These are phyloP conservation scores for Boletellus emodensis DNA, from an alignment of 768 basidiomycete species.

Conservation along the genomic window DNA sequence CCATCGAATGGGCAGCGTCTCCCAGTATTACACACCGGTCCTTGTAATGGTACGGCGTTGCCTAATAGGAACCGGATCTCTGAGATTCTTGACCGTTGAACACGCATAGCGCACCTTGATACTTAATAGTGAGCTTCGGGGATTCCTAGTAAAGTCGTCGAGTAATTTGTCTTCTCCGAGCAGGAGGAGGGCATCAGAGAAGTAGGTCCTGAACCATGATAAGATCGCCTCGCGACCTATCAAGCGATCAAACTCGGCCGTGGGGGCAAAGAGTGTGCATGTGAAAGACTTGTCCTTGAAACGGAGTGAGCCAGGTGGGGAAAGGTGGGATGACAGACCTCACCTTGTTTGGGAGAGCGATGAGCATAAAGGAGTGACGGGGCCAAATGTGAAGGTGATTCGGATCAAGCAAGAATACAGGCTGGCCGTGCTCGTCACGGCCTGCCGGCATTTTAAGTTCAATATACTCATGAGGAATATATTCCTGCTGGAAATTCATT, in stretches of 20 bases:
- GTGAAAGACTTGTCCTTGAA: slow-evolving; percentile 93
- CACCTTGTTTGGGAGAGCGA: slow-evolving; percentile 96
- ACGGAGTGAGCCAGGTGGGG: slow-evolving; percentile 24
- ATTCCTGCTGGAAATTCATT: slow-evolving; percentile 93
- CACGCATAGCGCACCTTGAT: slow-evolving; percentile 65
- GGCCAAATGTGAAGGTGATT: slow-evolving; percentile 99
- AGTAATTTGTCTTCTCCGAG: slow-evolving; percentile 80
- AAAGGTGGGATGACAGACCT: slow-evolving; percentile 23
- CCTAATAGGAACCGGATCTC: slow-evolving; percentile 40
- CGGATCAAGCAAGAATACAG: slow-evolving; percentile 82
- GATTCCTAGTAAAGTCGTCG: slow-evolving; percentile 77
- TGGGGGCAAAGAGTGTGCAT: slow-evolving; percentile 92
- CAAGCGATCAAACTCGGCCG: slow-evolving; percentile 67
- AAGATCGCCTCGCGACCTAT: slow-evolving; percentile 51
- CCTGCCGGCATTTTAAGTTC: slow-evolving; percentile 94
- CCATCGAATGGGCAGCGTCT: slow-evolving; percentile 97
- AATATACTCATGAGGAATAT: slow-evolving; percentile 93
- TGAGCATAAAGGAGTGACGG: slow-evolving; percentile 98
- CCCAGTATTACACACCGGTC: slow-evolving; percentile 86
- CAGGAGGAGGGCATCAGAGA: slow-evolving; percentile 81
- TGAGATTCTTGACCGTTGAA: slow-evolving; percentile 17
- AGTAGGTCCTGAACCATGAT: slow-evolving; percentile 77
- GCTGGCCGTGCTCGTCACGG: slow-evolving; percentile 51
- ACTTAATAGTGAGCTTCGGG: slow-evolving; percentile 84
- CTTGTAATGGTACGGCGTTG: slow-evolving; percentile 85